These are phyloP conservation scores for Salix dunnii DNA, from an alignment of 345 rosid species.

Conservation along the genomic window DNA sequence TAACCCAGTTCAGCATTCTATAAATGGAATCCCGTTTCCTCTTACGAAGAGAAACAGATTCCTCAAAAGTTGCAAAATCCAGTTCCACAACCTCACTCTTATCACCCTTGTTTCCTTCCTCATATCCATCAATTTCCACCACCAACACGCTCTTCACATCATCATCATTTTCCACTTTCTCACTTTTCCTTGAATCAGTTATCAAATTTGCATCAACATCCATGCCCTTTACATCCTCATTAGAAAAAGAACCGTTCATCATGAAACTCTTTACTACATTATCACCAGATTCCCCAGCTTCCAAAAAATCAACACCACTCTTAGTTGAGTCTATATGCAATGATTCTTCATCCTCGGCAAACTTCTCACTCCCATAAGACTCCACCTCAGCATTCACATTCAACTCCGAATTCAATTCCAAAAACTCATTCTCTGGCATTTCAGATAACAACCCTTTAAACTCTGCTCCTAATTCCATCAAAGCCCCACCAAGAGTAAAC, in stretches of 20 bases:
- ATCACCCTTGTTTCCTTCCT: conserved; percentile 3
- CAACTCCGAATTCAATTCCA: conserved; percentile 15
- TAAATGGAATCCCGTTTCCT: conserved; percentile 50
- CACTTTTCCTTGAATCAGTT: conserved; percentile 18
- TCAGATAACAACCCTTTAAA: conserved; percentile 34
- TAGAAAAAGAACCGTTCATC: conserved; percentile 9
- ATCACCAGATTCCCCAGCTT: conserved; percentile 20
- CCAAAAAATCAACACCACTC: conserved; percentile 17
- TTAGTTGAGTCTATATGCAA: conserved; percentile 18
- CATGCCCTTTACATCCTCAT: conserved; percentile 14
- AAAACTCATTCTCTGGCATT: not conserved
- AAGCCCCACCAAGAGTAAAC: conserved; percentile 17
- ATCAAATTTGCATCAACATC: conserved; percentile 5
- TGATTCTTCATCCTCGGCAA: conserved; percentile 25
- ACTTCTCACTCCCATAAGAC: conserved; percentile 28
- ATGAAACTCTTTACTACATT: conserved; percentile 22
- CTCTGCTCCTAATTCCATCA: conserved; percentile 31
- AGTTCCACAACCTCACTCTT: conserved; percentile 15
- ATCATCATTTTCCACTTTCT: conserved; percentile 13
- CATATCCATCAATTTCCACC: conserved; percentile 12
- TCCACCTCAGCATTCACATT: conserved; percentile 18
- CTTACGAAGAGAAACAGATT: conserved; percentile 27
- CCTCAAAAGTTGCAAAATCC: conserved; percentile 12
- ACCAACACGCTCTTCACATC: conserved; percentile 20
- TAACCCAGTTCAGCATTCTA: conserved; percentile 58